Percentiles rank a stretch among this genome's conserved stretches.
phyloP scores from a whole-genome alignment of 2,329 filamentous ascomycete genomes.

The Monilinia fructigena region DNA sequence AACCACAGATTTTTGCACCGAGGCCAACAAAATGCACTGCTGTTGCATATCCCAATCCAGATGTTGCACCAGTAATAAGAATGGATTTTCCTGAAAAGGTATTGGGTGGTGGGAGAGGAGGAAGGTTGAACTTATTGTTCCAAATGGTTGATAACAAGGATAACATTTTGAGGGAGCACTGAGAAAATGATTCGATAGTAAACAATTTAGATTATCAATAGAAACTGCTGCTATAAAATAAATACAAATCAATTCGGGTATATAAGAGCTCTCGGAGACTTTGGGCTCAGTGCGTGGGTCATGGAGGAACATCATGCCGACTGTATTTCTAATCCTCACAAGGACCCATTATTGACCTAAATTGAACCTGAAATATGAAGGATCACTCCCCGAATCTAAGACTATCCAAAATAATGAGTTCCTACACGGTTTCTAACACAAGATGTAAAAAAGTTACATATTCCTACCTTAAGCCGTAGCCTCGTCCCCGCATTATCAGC shows the following conservation, averaged over 20 bases:
- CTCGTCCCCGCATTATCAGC: slow-evolving; percentile 9
- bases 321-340: slow-evolving; percentile 20
- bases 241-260: slow-evolving; percentile 5
- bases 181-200: not conserved
- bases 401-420: not conserved
- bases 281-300: slow-evolving; percentile 9
- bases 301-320: slow-evolving; percentile 21
- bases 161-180: not conserved
- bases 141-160: slow-evolving; percentile 25
- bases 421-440: not conserved
- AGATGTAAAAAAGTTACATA: not conserved
- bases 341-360: not conserved
- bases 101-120: slow-evolving; percentile 32
- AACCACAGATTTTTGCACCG: slow-evolving; percentile 43
- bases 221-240: slow-evolving; percentile 5
- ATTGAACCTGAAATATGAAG: not conserved
- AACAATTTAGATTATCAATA: not conserved
- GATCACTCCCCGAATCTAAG: no score
- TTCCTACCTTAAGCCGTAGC: not conserved
- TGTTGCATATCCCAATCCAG: slow-evolving; percentile 45
- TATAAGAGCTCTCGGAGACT: slow-evolving; percentile 22
- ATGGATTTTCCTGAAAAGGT: slow-evolving; percentile 38
- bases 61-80: slow-evolving; percentile 46
- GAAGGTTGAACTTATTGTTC: slow-evolving; percentile 34
- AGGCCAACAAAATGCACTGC: slow-evolving; percentile 45